Evolutionary conservation across 2,329 filamentous ascomycete genomes (phyloP), one percentile per base, ranked within the genome.

Genomic region (Cryphonectria japonica): DNA sequence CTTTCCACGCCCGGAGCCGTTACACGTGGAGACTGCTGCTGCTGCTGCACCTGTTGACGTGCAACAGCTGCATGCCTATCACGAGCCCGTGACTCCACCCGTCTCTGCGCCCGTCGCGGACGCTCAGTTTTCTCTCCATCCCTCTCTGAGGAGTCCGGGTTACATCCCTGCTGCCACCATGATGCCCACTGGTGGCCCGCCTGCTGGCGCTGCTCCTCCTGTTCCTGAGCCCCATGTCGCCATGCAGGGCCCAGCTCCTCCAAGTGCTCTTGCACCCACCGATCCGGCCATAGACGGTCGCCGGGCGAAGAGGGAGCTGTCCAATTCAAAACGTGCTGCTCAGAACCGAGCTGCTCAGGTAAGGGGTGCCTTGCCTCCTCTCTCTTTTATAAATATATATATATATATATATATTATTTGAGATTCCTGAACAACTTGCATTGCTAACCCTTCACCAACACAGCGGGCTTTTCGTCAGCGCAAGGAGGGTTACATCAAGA

Each of bases 341-440:
- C 96, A 99, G 80, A 99, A 99, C 79, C 88, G 96, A 79, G 96
- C 95, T 76, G 96, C 96, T 68, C 96, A 99, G 90, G 96, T 98
- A 87, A 13, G 37, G 37, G 2, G 37, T 13, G 7, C 9, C 37
- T 39, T 39, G 9, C 8, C 2, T 39, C 37, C 37, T 39, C 37
- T 39, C 34, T 37, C 37, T 26, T 37, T 9, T 37, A 9, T 37
- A 37, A 39, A 39, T 34, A 34, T 34, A 34, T 34, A 34, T 34
- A 6, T 34, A 6, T 37, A 37, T 11, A 39, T 34, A 34, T 34
- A 34, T 34, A 34, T 34, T 26, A 6, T 34, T 3, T 39, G 37
- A 39, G 37, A 39, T 13, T 9, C 37, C 11, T 13, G 9, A 39
- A 39, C 9, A 39, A 1, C 7, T 39, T 64, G 69, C 69, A 57